Percentiles rank a stretch among this genome's conserved stretches.
Evolutionary conservation across 441 rosid genomes (phyloP).

Genomic region (Corymbia citriodora): DNA sequence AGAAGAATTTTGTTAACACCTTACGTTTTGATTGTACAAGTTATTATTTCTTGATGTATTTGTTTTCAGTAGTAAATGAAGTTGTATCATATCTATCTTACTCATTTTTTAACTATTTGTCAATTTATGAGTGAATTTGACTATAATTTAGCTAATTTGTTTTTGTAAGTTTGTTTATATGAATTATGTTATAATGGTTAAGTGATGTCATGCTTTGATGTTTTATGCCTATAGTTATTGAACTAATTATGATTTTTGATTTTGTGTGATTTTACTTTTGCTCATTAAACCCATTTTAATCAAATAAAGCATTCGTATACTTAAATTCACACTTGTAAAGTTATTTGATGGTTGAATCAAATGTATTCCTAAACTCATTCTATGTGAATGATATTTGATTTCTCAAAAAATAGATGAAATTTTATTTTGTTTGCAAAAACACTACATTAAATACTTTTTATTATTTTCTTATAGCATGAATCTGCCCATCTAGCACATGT

Average conservation of each 20-base stretch:
- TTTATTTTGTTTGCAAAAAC: neutral
- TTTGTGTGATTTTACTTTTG: conserved; percentile 2
- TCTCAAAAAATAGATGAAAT: neutral
- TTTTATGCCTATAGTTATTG: neutral
- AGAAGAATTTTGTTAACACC: neutral
- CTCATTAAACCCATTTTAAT: conserved; percentile 52
- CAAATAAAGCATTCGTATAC: rapidly evolving
- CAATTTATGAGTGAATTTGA: too few relatives aligned
- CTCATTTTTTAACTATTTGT: too few relatives aligned
- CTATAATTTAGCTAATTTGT: neutral
- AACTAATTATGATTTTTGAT: neutral
- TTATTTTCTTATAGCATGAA: neutral
- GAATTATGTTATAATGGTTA: neutral
- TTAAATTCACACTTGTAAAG: neutral
- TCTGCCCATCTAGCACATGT: neutral
- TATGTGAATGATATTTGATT: neutral
- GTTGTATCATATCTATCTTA: too few relatives aligned
- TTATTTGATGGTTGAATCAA: rapidly evolving
- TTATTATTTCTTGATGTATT: neutral
- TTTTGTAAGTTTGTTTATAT: neutral
- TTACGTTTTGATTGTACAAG: neutral
- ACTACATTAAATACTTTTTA: neutral
- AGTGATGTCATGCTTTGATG: neutral
- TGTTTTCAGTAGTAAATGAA: too few relatives aligned
- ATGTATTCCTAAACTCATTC: neutral